These are phyloP conservation scores for Quercus lobata DNA, from an alignment of 331 rosid species.

Conservation along the genomic window DNA sequence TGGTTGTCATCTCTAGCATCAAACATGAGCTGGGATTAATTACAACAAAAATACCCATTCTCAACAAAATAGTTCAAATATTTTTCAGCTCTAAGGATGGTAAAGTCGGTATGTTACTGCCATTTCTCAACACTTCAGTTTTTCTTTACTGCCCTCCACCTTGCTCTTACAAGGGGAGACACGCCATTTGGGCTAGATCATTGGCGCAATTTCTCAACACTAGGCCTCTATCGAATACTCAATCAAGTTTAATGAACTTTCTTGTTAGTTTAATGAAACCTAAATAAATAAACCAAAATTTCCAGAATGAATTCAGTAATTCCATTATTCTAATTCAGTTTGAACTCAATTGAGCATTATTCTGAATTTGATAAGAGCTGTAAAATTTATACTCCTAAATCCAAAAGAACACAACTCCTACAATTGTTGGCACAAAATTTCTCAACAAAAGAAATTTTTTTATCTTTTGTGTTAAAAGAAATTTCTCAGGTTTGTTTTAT, in stretches of 20 bases:
- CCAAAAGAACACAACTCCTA: not conserved
- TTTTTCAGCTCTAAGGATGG: not conserved
- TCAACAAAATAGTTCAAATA: too few relatives aligned
- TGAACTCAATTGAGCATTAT: constrained; percentile 1
- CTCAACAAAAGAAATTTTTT: too few relatives aligned
- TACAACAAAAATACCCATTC: too few relatives aligned
- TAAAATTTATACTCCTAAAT: not conserved
- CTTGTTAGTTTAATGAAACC: constrained; percentile 4
- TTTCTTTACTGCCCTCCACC: too few relatives aligned
- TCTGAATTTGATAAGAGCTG: constrained; percentile 4
- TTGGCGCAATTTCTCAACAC: not conserved
- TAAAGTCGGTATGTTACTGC: not conserved
- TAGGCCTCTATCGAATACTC: not conserved
- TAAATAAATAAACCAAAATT: not conserved
- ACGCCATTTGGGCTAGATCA: not conserved
- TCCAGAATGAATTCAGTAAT: constrained; percentile 7
- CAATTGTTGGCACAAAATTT: not conserved
- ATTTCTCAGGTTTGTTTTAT: too few relatives aligned
- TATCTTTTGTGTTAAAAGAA: too few relatives aligned
- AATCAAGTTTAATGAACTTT: not conserved
- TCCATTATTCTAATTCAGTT: not conserved
- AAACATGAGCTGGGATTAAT: too few relatives aligned
- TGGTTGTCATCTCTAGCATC: too few relatives aligned
- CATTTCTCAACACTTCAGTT: not conserved
- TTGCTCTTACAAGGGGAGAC: too few relatives aligned